Evolutionary conservation across 176 grass and related monocot genomes (phyloP).

Genomic region (Hordeum vulgare): MorexV3_pseudomolecules_assembly NC_058520.1:411330134-411330633

Average conservation of each 20-base stretch:
- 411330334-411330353: not conserved
- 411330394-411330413: not conserved
- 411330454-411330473: too few relatives aligned
- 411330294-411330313: not conserved
- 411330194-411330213: slow-evolving; percentile 96
- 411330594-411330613: too few relatives aligned
- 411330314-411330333: not conserved
- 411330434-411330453: too few relatives aligned
- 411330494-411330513: too few relatives aligned
- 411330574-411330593: too few relatives aligned
- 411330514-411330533: too few relatives aligned
- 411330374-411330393: not conserved
- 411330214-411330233: slow-evolving; percentile 26
- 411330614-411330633: too few relatives aligned
- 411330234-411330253: not conserved
- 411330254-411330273: not conserved
- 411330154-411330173: slow-evolving; percentile 66
- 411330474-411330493: too few relatives aligned
- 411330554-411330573: too few relatives aligned
- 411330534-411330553: too few relatives aligned
- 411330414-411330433: not conserved
- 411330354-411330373: not conserved
- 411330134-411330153: slow-evolving; percentile 47
- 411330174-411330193: slow-evolving; percentile 72
- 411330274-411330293: not conserved